Base-by-base conservation (phyloP, 2,329 filamentous ascomycete genomes). In the Lachnellula subtilissima region DNA sequence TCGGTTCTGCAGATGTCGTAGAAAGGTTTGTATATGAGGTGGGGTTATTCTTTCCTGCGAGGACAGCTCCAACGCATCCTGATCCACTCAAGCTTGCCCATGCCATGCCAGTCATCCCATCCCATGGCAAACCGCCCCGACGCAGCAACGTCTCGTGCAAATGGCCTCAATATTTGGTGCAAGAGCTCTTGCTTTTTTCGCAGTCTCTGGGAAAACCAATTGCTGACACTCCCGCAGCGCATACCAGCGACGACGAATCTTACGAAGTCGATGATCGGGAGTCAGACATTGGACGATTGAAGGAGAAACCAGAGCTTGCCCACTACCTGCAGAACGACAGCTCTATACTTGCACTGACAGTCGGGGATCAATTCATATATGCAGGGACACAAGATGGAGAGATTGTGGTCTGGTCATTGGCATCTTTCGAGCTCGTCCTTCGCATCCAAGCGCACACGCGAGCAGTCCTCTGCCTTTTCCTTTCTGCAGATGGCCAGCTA, bases 311-410 rank as follows among this genome's bases (percentile, higher is more conserved):
- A n/a, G 80, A 83, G 53, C 79, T 91, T 47, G 76, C 86, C 56
- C 90, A 95, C 70, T 85, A 85, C 63, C 82, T 95, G 60, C 81
- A 85, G 68, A 88, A 93, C 69, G 81, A 85, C 67, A 89, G 85
- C 71, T 91, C 88, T 2, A 88, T 95, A 48, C 84, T 99, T 50
- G 85, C 91, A 8, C 81, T 99, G 54, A 89, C 86, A 4, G 84
- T 96, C 23, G 91, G 90, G 55, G 80, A 89, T 51, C 80, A 88
- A 48, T 87, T 86, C 69, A 88, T 99, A 53, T 99, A 91, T 72
- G 92, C 93, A 17, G 94, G 94, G 42, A 92, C 94, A 1, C 91
- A 97, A 70, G 89, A 91, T 61, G 94, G 94, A 59, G 91, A 97
- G 74, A 96, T 99, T 59, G 79, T 95, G 47, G 87, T 92, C 46